A percentile compares a stretch with the other conserved stretches of the same genome.
These are phyloP conservation scores for Oryza glumipatula DNA, from an alignment of 176 grass and related monocot species.

Conservation along the genomic window DNA sequence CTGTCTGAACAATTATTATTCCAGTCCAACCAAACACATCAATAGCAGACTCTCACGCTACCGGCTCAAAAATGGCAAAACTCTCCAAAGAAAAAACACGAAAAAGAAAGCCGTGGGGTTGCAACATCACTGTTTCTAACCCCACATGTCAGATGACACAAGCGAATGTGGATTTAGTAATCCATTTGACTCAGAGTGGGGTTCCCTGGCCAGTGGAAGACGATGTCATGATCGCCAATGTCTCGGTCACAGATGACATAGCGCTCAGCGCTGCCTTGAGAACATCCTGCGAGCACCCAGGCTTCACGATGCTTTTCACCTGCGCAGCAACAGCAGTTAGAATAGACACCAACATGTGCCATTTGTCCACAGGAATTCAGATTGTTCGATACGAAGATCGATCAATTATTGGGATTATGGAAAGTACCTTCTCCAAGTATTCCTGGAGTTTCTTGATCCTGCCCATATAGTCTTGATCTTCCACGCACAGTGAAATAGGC, in stretches of 20 bases:
- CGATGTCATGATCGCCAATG: conserved; percentile 76
- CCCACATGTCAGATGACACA: conserved; percentile 9
- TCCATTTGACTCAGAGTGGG: conserved; percentile 27
- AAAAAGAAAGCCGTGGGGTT: conserved; percentile 11
- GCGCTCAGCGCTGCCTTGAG: conserved; percentile 82
- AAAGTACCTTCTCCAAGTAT: conserved; percentile 86
- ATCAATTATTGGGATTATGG: background rate
- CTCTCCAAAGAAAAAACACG: background rate
- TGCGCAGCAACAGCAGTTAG: conserved; percentile 20
- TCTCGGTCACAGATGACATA: conserved; percentile 91
- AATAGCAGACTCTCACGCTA: conserved; percentile 13
- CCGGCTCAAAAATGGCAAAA: conserved; percentile 33
- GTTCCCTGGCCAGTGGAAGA: conserved; percentile 50
- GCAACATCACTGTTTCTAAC: conserved; percentile 21
- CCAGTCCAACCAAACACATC: conserved; percentile 6
- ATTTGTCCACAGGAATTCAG: background rate
- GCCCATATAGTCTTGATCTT: conserved; percentile 99
- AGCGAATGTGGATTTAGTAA: background rate
- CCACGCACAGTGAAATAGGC: conserved; percentile 76
- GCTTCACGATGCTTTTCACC: conserved; percentile 98
- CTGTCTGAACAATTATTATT: conserved; percentile 59
- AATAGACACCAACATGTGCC: background rate
- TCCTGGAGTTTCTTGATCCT: conserved; percentile 95
- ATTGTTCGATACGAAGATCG: background rate
- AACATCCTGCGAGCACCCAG: conserved; percentile 93